Evolutionary conservation across 2,329 filamentous ascomycete genomes (phyloP), one percentile per base, ranked within the genome.

Genomic region (Pseudocercospora eumusae): DNA sequence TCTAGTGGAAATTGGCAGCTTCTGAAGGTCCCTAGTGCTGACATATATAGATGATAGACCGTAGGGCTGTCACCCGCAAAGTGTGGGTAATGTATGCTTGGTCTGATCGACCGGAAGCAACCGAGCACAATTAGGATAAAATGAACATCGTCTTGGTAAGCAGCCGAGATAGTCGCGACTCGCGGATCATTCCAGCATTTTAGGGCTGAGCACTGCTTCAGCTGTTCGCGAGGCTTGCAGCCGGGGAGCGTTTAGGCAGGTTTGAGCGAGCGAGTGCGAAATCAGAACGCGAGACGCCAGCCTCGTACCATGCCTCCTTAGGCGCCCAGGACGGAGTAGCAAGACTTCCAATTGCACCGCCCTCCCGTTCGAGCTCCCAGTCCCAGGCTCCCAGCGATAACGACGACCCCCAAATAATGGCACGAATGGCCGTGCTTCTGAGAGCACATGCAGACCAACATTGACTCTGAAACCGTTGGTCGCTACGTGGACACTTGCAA

Each of bases 191-290:
- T 28, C 40, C 52, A 21, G 52, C 40, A n/a, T 23, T 33, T 18
- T 40, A 54, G 52, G 52, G 52, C 52, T 40, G 52, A 54, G 52
- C 52, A 40, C 52, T 18, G 28, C 28, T 10, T n/a, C n/a, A 57
- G 55, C 42, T 44, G 36, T 47, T 57, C 36, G 55, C 55, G 55
- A 57, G 42, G 42, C 23, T 57, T 57, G 55, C 55, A 57, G 55
- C 55, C 27, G 55, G 55, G 55, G 25, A 44, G 55, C 36, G 40
- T 47, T 45, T 45, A n/a, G 55, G 55, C 33, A 27, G 42, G 31
- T 56, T 25, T 56, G 53, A 56, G 33, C 53, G 53, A 56, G 18
- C 31, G 18, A 56, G 53, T 33, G 20, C 44, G 53, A 56, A 20
- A 27, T 18, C 31, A 18, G 15, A 47, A 27, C 25, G 54, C 54